Percentiles rank a stretch among this genome's conserved stretches.
phyloP scores from a whole-genome alignment of 805 yeast genomes.

The Ascoidea rubescens region DNA sequence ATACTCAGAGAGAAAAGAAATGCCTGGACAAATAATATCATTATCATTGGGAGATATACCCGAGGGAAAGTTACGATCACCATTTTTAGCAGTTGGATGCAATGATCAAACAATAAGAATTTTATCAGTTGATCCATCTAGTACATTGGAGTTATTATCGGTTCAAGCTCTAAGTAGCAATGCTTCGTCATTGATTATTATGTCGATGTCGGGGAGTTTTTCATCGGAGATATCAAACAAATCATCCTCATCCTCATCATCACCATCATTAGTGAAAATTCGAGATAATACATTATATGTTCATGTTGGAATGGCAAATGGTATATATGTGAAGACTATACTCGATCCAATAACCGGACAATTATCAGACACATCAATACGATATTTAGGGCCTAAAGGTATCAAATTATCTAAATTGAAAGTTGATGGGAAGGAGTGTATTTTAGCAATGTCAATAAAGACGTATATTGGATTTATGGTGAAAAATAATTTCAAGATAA shows the following conservation, averaged over 20 bases:
- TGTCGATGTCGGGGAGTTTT: conserved; percentile 16
- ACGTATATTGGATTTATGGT: conserved; percentile 14
- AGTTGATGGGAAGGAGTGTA: conserved; percentile 21
- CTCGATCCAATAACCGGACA: conserved; percentile 50
- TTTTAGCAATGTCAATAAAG: conserved; percentile 16
- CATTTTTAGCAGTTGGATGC: conserved; percentile 56
- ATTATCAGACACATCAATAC: conserved; percentile 46
- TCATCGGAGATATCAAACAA: conserved; percentile 1
- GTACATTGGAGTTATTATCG: conserved; percentile 45
- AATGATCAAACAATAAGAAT: conserved; percentile 59
- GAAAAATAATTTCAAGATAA: conserved; percentile 1
- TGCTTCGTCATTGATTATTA: conserved; percentile 29
- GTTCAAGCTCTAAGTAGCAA: conserved; percentile 44
- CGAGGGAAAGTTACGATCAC: conserved; percentile 31
- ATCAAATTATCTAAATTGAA: conserved; percentile 32
- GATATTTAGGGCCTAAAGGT: conserved; percentile 60
- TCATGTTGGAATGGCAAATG: conserved; percentile 76
- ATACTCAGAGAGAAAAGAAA: conserved; percentile 45
- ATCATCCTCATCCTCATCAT: conserved; percentile 1
- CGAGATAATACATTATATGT: conserved; percentile 21
- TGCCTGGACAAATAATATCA: conserved; percentile 34
- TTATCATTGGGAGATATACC: conserved; percentile 35
- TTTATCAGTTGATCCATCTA: conserved; percentile 43
- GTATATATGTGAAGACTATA: conserved; percentile 55
- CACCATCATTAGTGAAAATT: conserved; percentile 7